Conservation (phyloP, 2,329 filamentous ascomycete genomes). For the Diaporthe batatas region DNA sequence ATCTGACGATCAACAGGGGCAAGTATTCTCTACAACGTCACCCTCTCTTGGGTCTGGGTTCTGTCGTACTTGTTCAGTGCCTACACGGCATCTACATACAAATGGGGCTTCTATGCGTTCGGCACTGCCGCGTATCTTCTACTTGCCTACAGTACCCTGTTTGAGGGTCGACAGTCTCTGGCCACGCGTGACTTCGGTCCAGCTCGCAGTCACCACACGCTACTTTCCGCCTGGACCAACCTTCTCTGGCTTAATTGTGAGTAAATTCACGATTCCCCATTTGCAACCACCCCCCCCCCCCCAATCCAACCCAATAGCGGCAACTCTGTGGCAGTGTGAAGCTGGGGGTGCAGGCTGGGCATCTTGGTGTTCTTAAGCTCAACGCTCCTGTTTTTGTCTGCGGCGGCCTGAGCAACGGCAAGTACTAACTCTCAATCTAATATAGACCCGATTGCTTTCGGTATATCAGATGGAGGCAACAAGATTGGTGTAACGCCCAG, state of each 20-base stretch:
- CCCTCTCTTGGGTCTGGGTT: conserved; percentile 65
- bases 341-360: no score
- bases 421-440: not conserved
- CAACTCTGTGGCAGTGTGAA: no score
- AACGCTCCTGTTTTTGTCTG: no score
- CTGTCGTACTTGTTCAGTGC: conserved; percentile 63
- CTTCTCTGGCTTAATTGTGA: conserved; percentile 63
- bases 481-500: conserved; percentile 59
- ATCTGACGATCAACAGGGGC: conserved; percentile 50
- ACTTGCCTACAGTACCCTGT: conserved; percentile 60
- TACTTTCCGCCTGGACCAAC: conserved; percentile 63
- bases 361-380: not conserved
- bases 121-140: conserved; percentile 62
- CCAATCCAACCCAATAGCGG: no score
- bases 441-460: conserved; percentile 64
- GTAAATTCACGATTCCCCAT: not conserved
- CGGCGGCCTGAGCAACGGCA: no score
- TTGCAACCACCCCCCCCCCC: no score
- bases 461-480: conserved; percentile 66
- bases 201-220: conserved; percentile 56
- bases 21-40: conserved; percentile 65
- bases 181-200: conserved; percentile 57
- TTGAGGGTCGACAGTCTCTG: conserved; percentile 51
- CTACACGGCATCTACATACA: conserved; percentile 63
- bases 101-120: conserved; percentile 70